A percentile compares a stretch with the other conserved stretches of the same genome.
phyloP scores from a whole-genome alignment of 1,139 yeast genomes.

The Arxiozyma bovina region DNA sequence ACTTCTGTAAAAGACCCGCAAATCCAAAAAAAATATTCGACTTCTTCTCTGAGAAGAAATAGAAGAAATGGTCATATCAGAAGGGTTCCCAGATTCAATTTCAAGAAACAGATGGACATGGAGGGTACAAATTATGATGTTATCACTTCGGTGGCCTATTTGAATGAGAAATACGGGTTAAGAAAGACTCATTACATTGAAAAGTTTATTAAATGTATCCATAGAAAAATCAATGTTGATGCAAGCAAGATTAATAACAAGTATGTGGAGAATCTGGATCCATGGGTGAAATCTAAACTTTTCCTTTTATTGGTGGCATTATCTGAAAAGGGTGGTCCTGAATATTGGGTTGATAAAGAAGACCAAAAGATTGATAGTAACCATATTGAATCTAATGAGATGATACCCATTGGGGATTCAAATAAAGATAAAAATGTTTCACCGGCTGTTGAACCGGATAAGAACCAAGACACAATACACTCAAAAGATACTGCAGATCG shows the following conservation, averaged over 20 bases:
- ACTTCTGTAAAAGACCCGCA: neutral
- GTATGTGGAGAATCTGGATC: conserved; percentile 17
- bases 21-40: neutral
- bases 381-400: conserved; percentile 4
- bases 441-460: too few relatives aligned
- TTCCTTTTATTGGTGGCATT: conserved; percentile 28
- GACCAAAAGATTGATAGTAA: conserved; percentile 11
- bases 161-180: conserved; percentile 28
- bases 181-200: conserved; percentile 26
- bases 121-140: conserved; percentile 25
- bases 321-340: conserved; percentile 32
- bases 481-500: neutral
- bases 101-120: conserved; percentile 14
- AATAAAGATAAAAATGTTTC: neutral
- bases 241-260: conserved; percentile 23
- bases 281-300: conserved; percentile 29
- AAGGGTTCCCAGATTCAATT: conserved; percentile 9
- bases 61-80: conserved; percentile 7
- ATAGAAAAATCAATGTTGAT: conserved; percentile 25
- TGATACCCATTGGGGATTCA: conserved; percentile 2
- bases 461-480: neutral
- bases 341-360: conserved; percentile 29
- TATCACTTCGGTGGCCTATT: conserved; percentile 27
- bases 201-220: conserved; percentile 29
- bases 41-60: neutral